phyloP scores from a whole-genome alignment of 2,329 filamentous ascomycete species.

The Epichloe uncinata region DNA sequence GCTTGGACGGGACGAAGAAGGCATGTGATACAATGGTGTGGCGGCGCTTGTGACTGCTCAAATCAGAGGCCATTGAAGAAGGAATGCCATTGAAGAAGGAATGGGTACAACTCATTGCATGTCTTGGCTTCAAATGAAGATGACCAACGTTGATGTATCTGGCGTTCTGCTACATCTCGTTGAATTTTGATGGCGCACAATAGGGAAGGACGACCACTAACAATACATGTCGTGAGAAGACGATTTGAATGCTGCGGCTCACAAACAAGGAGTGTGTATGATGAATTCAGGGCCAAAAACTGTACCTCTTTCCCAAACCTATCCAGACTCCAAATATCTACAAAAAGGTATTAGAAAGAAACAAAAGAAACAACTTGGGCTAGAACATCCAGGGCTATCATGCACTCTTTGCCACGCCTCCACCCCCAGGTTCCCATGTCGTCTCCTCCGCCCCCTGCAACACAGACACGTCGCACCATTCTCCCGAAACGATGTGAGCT shows the following conservation, averaged over 20 bases:
- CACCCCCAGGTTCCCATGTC: not conserved
- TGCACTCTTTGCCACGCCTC: too few relatives aligned
- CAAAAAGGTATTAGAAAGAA: not conserved
- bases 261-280: too few relatives aligned
- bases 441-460: slow-evolving; percentile 20
- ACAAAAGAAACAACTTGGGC: not conserved
- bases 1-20: not conserved
- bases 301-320: slow-evolving; percentile 3
- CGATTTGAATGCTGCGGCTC: too few relatives aligned
- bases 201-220: too few relatives aligned
- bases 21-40: not conserved
- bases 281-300: not conserved
- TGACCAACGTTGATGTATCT: too few relatives aligned
- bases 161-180: too few relatives aligned
- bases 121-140: too few relatives aligned
- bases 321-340: slow-evolving; percentile 13
- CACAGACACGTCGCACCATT: too few relatives aligned
- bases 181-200: too few relatives aligned
- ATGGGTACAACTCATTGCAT: not conserved
- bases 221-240: too few relatives aligned
- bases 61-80: too few relatives aligned
- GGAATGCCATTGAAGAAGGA: not conserved
- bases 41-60: not conserved
- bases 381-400: not conserved
- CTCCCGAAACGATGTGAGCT: too few relatives aligned